Percentiles rank a stretch among this genome's conserved stretches.
Conservation (phyloP, 202 grass and related monocot species). For the Schoenoplectus tabernaemontani region DNA sequence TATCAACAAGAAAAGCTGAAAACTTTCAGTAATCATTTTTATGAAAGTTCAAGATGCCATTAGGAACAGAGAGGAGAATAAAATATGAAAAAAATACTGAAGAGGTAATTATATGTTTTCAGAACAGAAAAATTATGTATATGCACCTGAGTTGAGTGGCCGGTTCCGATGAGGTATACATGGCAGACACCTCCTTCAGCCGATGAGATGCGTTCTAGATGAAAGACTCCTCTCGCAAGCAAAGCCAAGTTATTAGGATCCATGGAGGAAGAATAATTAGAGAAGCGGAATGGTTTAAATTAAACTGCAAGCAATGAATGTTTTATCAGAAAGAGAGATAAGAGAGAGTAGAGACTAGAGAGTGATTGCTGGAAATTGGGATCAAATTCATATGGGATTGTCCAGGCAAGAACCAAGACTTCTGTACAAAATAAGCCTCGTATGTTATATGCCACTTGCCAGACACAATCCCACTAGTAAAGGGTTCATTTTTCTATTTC, state of each 20-base stretch:
- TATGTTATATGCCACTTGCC: neutral
- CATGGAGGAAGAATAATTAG: neutral
- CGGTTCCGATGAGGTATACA: constrained; percentile 70
- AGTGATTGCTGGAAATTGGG: neutral
- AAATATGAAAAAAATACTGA: neutral
- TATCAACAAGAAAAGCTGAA: neutral
- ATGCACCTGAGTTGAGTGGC: constrained; percentile 68
- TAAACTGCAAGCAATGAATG: neutral
- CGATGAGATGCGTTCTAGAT: constrained; percentile 56
- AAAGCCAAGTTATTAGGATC: neutral
- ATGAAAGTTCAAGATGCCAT: neutral
- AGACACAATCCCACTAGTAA: neutral
- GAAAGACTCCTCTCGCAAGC: constrained; percentile 26
- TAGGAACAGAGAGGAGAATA: neutral
- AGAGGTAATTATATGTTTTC: neutral
- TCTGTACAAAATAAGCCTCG: neutral
- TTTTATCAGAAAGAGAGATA: neutral
- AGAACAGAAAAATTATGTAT: neutral
- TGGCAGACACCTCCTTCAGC: constrained; percentile 48
- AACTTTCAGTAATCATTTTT: neutral
- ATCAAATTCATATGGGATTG: neutral
- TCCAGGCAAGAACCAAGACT: neutral
- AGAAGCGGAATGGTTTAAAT: neutral
- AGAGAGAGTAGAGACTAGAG: neutral
- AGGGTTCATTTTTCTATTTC: neutral